Evolutionary conservation across 345 rosid species (phyloP), one percentile per base, ranked within the genome.

Genomic region (Tarenaya hassleriana): DNA sequence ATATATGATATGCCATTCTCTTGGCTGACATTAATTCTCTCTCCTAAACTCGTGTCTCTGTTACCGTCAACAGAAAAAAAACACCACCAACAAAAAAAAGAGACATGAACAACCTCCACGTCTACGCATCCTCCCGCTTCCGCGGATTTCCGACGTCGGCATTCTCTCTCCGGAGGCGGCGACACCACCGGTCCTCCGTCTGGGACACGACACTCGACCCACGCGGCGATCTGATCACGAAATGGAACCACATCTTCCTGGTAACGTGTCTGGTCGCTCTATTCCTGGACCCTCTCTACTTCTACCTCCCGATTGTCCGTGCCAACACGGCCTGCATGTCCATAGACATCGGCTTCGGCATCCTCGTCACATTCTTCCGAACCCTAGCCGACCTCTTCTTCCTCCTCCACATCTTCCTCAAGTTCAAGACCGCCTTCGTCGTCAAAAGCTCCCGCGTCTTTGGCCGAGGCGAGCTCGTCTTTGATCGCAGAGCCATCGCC

Each of bases 251-350:
- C 57, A 72, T 88, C 16, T 82, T 88, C 73, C 83, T 88, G 11
- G 43, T 80, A 21, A 58, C 82, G 1, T 79, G 80, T 62, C 73
- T 82, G 32, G 53, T 88, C 34, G 95, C 95, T 19, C 69, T 82
- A 41, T 88, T 85, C 61, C 71, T 88, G 46, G 95, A 88, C 67
- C 97, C 95, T 60, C 81, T 88, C 47, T 88, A 82, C 57, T 83
- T 88, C 67, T 88, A 69, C 83, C 76, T 85, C 47, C 95, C 87
- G 8, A 53, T 73, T 10, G 58, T 74, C 24, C 64, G 77, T 18
- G 77, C 69, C 8, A 72, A 60, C 42, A 68, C 79, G 0, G 79
- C 73, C 8, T 88, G 95, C 77, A 58, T 88, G 69, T 35, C 49
- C 4, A 55, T 68, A 60, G 77, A 85, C 60, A 6, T 70, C 47